Evolutionary conservation across 1,139 yeast genomes (phyloP), one percentile per base, ranked within the genome.

Genomic region (Pichia kudriavzevii): DNA sequence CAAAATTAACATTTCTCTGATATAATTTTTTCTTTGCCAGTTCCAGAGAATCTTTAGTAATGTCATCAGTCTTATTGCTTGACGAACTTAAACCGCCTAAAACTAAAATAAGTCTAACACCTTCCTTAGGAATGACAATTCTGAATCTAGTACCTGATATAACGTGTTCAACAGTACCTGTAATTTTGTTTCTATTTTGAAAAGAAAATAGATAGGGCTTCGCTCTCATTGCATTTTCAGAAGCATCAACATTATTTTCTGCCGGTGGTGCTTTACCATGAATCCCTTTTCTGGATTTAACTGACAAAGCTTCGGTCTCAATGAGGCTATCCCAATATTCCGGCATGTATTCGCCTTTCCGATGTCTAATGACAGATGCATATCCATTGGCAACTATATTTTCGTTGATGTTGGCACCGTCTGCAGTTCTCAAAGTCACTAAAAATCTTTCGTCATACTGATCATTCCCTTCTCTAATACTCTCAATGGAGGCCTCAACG

Each of bases 281-380:
- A 36, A 84, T 66, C 22, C 95, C 95, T 38, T 64, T 66, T 47
- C 75, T 72, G 20, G 60, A 60, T 36, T 66, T 69, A 45, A 64
- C 67, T 17, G 91, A 79, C 31, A 64, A 66, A 31, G 69, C 66
- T 56, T 85, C 95, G 36, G 78, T 63, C 54, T 82, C 94, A 32
- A 82, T 58, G 39, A 84, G 66, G 38, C 67, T 68, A 53, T 84
- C 95, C 93, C 94, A 83, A 47, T 75, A 69, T 26, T 76, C 69
- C 1, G 94, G 76, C 47, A 87, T 69, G 52, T 79, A 85, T 28
- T 72, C 72, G 41, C 81, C 85, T 55, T 77, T 78, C 52, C 79
- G 76, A 58, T 82, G 94, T 55, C 75, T 77, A 41, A 81, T 69
- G 17, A 83, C 94, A n/a, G 81, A 64, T 14, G 85, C 94, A 60